Evolutionary conservation across 2,329 filamentous ascomycete genomes (phyloP), one percentile per base, ranked within the genome.

Genomic region (Akanthomyces muscarius): DNA sequence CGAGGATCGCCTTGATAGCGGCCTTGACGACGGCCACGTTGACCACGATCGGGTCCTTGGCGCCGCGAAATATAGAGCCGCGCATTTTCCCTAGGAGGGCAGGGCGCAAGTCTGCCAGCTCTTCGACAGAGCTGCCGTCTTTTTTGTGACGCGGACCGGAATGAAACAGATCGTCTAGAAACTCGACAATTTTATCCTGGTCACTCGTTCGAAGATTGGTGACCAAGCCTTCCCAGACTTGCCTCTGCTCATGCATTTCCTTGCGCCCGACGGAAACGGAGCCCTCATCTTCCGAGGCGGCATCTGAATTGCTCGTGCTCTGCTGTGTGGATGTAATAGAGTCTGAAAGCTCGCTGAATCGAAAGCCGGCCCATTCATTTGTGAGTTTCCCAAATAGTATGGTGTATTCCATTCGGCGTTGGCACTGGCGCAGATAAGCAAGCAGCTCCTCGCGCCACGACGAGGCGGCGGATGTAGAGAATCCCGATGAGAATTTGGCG

Each of bases 211-310:
- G 75, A 5, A 77, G 71, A 4, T 75, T 75, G 68, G 88, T 87
- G n/a, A 85, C 83, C 60, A 80, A 74, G 1, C 74, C 70, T 69
- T 88, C 85, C 83, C 85, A 87, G 14, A 73, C 76, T 1, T 76
- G 74, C 23, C 83, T 77, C 65, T 83, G 78, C 62, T 82, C 75
- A 61, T 82, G 80, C 75, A 83, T 83, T 66, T 84, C 82, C 45
- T 80, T 76, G 18, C 80, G 75, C 2, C 82, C 83, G 14, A 85
- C 74, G 6, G 74, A 69, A 54, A 84, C 80, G 62, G 82, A 81
- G 3, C 70, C 71, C 0, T 54, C 56, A 23, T 48, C 56, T 6
- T 45, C 58, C 11, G 51, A 33, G 25, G 16, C 13, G 23, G 33
- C 25, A 4, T 52, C 57, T 4, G 57, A 36, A 14, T 23, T 23